Evolutionary conservation across 2,329 filamentous ascomycete genomes (phyloP).

Genomic region (Exophiala xenobiotica): DNA sequence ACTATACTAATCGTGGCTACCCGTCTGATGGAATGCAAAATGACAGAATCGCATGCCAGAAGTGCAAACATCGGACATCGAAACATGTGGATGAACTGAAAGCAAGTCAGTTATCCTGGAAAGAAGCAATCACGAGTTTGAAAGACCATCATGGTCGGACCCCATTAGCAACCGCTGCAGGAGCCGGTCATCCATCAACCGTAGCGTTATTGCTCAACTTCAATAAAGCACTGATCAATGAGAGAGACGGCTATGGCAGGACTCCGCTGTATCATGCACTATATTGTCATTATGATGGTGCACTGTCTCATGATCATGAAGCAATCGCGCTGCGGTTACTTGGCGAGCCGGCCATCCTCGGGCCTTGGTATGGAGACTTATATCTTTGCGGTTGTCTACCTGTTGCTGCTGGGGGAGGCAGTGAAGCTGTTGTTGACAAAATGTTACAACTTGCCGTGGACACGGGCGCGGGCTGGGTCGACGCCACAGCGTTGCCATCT

Average conservation of each 20-base stretch:
- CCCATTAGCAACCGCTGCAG: not conserved
- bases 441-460: not conserved
- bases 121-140: not conserved
- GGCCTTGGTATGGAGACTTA: too few relatives aligned
- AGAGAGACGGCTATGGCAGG: not conserved
- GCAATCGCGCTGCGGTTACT: not conserved
- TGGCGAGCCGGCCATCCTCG: not conserved
- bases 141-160: not conserved
- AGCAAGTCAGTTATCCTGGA: not conserved
- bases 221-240: not conserved
- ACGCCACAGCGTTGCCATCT: too few relatives aligned
- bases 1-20: conserved; percentile 3
- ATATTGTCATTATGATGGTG: too few relatives aligned
- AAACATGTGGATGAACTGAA: not conserved
- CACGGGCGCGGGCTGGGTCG: too few relatives aligned
- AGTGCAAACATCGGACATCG: not conserved
- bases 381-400: too few relatives aligned
- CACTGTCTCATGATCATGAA: too few relatives aligned
- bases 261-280: not conserved
- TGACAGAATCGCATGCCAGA: not conserved
- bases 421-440: not conserved
- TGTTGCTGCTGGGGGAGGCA: not conserved
- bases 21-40: not conserved
- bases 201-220: not conserved
- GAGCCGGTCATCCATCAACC: not conserved